Percentiles rank a stretch among this genome's conserved stretches.
phyloP scores from a whole-genome alignment of 768 basidiomycete species.

The Jaapia argillacea region DNA sequence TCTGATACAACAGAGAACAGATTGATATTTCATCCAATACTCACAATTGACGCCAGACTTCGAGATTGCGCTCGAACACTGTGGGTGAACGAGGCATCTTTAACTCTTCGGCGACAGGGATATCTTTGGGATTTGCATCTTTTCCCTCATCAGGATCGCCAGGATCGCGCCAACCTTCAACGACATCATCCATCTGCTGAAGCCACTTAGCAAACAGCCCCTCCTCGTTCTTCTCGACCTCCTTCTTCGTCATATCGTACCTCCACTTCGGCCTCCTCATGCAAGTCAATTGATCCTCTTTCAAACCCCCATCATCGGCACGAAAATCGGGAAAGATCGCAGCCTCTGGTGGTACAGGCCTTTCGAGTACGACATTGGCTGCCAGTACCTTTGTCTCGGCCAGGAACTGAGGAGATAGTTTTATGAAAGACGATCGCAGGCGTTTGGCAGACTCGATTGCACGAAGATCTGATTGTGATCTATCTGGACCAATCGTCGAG shows the following conservation, averaged over 20 bases:
- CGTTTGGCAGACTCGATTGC: constrained; percentile 32
- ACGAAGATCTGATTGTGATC: neutral
- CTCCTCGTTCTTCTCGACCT: constrained; percentile 88
- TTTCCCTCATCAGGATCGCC: too few relatives aligned
- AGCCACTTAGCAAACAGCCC: constrained; percentile 78
- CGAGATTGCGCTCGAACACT: constrained; percentile 82
- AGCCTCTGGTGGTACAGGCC: constrained; percentile 41
- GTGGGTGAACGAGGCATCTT: constrained; percentile 56
- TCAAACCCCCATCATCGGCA: constrained; percentile 4
- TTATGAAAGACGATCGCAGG: constrained; percentile 65
- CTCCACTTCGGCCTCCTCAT: constrained; percentile 82
- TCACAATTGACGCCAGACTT: constrained; percentile 91
- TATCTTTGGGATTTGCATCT: too few relatives aligned
- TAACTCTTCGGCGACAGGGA: neutral
- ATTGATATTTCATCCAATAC: constrained; percentile 19
- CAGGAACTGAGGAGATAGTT: constrained; percentile 47
- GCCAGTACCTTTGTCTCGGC: constrained; percentile 50
- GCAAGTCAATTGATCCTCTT: constrained; percentile 21
- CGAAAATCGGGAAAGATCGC: constrained; percentile 25
- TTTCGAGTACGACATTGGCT: constrained; percentile 35
- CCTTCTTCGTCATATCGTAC: constrained; percentile 77
- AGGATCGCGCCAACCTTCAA: constrained; percentile 35
- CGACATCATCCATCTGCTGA: constrained; percentile 43
- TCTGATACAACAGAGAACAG: too few relatives aligned
- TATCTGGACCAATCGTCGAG: neutral